Conservation (phyloP, 2,329 filamentous ascomycete species). For the Ustulina deusta region DNA sequence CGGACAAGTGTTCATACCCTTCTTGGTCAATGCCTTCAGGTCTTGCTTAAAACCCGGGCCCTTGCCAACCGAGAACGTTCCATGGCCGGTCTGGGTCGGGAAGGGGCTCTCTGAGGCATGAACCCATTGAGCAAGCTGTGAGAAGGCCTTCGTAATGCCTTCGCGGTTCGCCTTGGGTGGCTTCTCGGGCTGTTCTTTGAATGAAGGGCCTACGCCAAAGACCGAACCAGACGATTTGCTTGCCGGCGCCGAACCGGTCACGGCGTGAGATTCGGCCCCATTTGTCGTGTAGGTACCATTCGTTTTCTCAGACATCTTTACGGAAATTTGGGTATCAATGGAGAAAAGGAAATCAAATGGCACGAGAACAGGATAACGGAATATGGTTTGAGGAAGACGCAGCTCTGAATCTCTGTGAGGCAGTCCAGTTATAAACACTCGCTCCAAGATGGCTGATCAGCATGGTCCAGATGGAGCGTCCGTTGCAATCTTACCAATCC, state of each 20-base stretch:
- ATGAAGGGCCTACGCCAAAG: slow-evolving; percentile 37
- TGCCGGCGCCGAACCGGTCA: slow-evolving; percentile 35
- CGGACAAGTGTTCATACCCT: slow-evolving; percentile 54
- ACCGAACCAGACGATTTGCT: slow-evolving; percentile 31
- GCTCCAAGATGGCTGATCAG: slow-evolving; percentile 12
- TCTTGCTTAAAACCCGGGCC: slow-evolving; percentile 67
- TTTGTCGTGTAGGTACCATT: slow-evolving; percentile 33
- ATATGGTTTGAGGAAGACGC: not conserved
- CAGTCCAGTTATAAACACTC: slow-evolving; percentile 32
- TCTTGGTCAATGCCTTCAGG: slow-evolving; percentile 64
- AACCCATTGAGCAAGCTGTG: slow-evolving; percentile 53
- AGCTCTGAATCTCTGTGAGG: not conserved
- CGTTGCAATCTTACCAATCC: slow-evolving; percentile 31
- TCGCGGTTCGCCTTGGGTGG: slow-evolving; percentile 49
- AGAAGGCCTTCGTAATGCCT: slow-evolving; percentile 52
- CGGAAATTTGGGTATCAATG: slow-evolving; percentile 33
- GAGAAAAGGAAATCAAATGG: slow-evolving; percentile 4
- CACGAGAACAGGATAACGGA: slow-evolving; percentile 7
- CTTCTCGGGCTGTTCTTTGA: slow-evolving; percentile 40
- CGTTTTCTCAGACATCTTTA: slow-evolving; percentile 39
- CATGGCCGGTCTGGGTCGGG: slow-evolving; percentile 72
- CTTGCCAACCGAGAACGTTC: slow-evolving; percentile 65
- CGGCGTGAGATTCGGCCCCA: slow-evolving; percentile 27
- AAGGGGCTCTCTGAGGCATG: slow-evolving; percentile 70
- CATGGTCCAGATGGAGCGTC: slow-evolving; percentile 19